Conservation (phyloP, 257 asterid genomes). For the Solanum sejunctum region DNA sequence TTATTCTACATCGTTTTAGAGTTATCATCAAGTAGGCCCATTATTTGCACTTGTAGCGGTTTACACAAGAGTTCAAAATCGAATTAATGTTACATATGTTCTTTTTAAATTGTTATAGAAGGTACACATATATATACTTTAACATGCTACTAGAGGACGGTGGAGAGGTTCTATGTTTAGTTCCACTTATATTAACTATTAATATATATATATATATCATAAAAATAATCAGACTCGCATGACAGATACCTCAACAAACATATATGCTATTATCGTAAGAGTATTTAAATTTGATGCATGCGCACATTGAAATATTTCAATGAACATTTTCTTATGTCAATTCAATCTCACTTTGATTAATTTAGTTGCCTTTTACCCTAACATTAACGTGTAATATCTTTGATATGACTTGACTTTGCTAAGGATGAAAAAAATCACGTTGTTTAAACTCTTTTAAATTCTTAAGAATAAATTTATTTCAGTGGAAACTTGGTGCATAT, state of each 20-base stretch:
- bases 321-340: too few species aligned
- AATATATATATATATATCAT: neutral
- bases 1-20: neutral
- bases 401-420: neutral
- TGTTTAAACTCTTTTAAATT: neutral
- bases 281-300: too few species aligned
- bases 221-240: neutral
- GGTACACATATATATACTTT: neutral
- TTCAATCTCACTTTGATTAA: too few species aligned
- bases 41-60: neutral
- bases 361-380: too few species aligned
- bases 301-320: too few species aligned
- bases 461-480: neutral
- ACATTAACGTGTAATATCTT: neutral
- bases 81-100: neutral
- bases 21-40: neutral
- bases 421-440: neutral
- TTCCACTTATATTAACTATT: neutral
- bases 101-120: neutral
- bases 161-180: neutral
- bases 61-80: neutral
- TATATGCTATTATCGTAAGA: too few species aligned
- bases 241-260: too few species aligned
- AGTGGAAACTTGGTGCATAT: neutral
- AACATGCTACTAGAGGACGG: neutral